These are phyloP conservation scores for Boletus pseudopeckii DNA, from an alignment of 768 basidiomycete genomes.

Conservation along the genomic window DNA sequence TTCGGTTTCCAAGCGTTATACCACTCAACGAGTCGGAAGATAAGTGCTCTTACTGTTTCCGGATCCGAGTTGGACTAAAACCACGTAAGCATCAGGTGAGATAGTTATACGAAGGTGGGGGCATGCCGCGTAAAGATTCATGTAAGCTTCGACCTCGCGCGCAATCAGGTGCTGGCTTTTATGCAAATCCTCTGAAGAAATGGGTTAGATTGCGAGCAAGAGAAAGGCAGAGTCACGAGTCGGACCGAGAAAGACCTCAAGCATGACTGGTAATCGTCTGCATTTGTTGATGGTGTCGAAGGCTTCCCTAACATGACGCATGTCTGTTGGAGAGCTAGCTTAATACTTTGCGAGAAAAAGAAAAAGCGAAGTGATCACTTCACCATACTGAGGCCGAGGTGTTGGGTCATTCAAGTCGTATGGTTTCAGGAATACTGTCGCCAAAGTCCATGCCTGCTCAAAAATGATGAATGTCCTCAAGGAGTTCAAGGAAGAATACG, in stretches of 20 bases:
- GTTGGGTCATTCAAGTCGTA: constrained; percentile 44
- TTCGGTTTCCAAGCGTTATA: constrained; percentile 72
- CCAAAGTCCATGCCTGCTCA: constrained; percentile 58
- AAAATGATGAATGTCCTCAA: constrained; percentile 1
- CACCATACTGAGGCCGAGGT: constrained; percentile 31
- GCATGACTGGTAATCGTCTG: constrained; percentile 56
- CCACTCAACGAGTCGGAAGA: constrained; percentile 66
- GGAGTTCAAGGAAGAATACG: neutral
- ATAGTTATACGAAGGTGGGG: constrained; percentile 2
- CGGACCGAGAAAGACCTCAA: constrained; percentile 73
- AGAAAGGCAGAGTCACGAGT: neutral
- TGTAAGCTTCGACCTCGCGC: constrained; percentile 54
- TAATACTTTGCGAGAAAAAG: neutral
- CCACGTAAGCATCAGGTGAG: neutral
- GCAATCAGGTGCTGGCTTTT: constrained; percentile 56
- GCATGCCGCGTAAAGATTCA: constrained; percentile 61
- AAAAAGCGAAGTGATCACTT: neutral
- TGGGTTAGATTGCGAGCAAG: neutral
- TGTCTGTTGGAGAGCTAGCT: constrained; percentile 36
- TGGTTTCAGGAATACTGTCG: constrained; percentile 53
- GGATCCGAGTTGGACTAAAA: constrained; percentile 46
- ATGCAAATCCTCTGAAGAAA: constrained; percentile 55
- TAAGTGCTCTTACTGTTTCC: constrained; percentile 48
- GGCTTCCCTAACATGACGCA: constrained; percentile 48
- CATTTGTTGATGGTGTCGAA: constrained; percentile 57